Base-by-base conservation (phyloP, 805 yeast species). In the Candida jianshihensis region DNA sequence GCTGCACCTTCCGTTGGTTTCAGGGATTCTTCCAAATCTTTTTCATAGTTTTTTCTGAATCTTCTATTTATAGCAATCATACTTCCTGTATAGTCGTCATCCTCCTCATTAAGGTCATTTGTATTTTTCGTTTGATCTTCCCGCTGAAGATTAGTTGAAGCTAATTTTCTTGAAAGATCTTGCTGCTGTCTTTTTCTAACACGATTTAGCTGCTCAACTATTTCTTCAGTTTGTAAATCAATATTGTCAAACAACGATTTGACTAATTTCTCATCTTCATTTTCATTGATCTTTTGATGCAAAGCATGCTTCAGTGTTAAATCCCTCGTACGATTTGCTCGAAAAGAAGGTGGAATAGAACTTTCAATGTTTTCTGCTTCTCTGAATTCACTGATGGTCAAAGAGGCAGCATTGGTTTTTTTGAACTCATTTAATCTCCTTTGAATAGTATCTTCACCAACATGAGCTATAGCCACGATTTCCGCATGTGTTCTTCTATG, bases 371-470 rank as follows among this genome's bases (percentile, higher is more conserved):
- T 31, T 6, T 48, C 58, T 2, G 71, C 64, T 16, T 66, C 71
- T 48, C 97, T 70, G 53, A 92, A 90, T 30, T 76, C 81, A 31
- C 71, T 68, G 15, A 92, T 78, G 0, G 95, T 76, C 42, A 90
- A 60, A 9, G 64, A 62, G 1, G 87, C 95, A 1, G 95, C 78
- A 14, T 73, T 64, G 0, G 97, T 88, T 36, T 69, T 68, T 46
- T 77, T 80, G 55, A 92, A 92, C 61, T 92, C 99, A 48, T 82
- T 82, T 46, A 92, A 70, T 47, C 99, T 71, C 46, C 85, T 74
- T 56, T 92, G 97, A 33, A 92, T 70, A 1, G 99, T 94, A 41
- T 84, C 92, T 50, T 87, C 95, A 6, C 96, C 96, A 19, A 92
- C 89, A 56, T 87, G 95, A 1, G 97, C 90, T 7, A 92, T 92